Conservation (phyloP, 768 basidiomycete species). For the Mycena epipterygia region DNA sequence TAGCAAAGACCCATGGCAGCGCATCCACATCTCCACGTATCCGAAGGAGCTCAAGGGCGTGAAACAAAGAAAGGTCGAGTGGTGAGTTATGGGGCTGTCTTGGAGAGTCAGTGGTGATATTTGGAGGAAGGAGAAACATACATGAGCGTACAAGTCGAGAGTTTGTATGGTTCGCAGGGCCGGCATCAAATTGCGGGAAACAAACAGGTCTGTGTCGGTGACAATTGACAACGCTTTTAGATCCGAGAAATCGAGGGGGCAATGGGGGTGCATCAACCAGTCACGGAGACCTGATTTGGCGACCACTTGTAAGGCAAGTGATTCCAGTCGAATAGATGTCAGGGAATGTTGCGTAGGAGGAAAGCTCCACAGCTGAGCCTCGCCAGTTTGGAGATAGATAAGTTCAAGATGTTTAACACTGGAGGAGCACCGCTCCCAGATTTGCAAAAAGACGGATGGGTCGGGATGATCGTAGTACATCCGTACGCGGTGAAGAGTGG, state of each 20-base stretch:
- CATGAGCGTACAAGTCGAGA: conserved; percentile 1
- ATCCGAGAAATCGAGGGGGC: conserved; percentile 13
- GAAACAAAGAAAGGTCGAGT: conserved; percentile 10
- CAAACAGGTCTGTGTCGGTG: background rate
- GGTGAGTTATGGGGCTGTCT: background rate
- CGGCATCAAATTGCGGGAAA: conserved; percentile 1
- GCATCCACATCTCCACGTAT: background rate
- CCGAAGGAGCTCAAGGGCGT: conserved; percentile 6
- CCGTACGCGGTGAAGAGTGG: conserved; percentile 4
- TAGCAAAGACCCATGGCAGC: background rate
- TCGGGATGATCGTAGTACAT: conserved; percentile 4
- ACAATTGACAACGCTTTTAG: conserved; percentile 6
- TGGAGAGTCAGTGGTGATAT: conserved; percentile 4
- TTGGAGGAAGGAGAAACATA: conserved; percentile 11
- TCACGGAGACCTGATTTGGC: conserved; percentile 1
- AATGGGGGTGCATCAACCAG: conserved; percentile 10
- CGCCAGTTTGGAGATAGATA: too few relatives aligned
- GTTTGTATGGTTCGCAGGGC: conserved; percentile 10
- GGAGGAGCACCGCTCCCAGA: conserved; percentile 8
- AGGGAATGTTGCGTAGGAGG: background rate
- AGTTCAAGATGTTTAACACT: background rate
- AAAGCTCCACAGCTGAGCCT: background rate
- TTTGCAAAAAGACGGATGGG: conserved; percentile 8
- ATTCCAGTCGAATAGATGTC: conserved; percentile 17
- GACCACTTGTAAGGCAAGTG: background rate